phyloP scores from a whole-genome alignment of 2,329 filamentous ascomycete species.

The Alternaria triticimaculans region DNA sequence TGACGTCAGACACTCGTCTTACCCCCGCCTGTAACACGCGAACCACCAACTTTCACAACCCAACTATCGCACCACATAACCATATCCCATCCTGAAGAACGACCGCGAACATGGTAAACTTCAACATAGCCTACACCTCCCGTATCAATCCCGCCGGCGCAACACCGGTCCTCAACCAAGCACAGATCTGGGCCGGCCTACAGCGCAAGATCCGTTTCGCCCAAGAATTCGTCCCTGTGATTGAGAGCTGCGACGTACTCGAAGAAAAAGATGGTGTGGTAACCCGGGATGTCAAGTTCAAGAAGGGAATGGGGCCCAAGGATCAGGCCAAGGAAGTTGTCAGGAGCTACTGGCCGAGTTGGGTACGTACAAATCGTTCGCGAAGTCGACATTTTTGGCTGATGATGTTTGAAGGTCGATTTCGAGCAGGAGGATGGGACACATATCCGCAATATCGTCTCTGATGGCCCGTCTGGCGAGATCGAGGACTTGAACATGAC shows the following conservation, averaged over 20 bases:
- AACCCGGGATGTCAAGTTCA: slow-evolving; percentile 50
- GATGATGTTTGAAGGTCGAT: slow-evolving; percentile 47
- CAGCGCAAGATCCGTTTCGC: slow-evolving; percentile 55
- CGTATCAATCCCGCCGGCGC: slow-evolving; percentile 52
- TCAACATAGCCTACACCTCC: slow-evolving; percentile 54
- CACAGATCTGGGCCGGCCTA: slow-evolving; percentile 54
- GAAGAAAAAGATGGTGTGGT: slow-evolving; percentile 46
- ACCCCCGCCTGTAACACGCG: background rate
- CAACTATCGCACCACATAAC: background rate
- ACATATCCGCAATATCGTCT: slow-evolving; percentile 54
- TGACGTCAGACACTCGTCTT: background rate
- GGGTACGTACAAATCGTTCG: slow-evolving; percentile 37
- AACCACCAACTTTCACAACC: background rate
- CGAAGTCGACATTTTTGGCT: background rate
- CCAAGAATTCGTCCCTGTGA: slow-evolving; percentile 56
- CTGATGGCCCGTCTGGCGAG: slow-evolving; percentile 44
- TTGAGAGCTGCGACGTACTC: slow-evolving; percentile 51
- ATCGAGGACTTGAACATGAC: slow-evolving; percentile 52
- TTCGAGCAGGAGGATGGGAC: slow-evolving; percentile 54
- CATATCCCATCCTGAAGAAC: background rate
- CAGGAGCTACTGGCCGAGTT: slow-evolving; percentile 47
- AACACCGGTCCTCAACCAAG: slow-evolving; percentile 46
- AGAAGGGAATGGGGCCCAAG: slow-evolving; percentile 38
- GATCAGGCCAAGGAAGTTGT: slow-evolving; percentile 49
- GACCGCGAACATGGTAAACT: slow-evolving; percentile 43